Evolutionary conservation across 768 basidiomycete genomes (phyloP).

Genomic region (Leccinum subtestaceum): DNA sequence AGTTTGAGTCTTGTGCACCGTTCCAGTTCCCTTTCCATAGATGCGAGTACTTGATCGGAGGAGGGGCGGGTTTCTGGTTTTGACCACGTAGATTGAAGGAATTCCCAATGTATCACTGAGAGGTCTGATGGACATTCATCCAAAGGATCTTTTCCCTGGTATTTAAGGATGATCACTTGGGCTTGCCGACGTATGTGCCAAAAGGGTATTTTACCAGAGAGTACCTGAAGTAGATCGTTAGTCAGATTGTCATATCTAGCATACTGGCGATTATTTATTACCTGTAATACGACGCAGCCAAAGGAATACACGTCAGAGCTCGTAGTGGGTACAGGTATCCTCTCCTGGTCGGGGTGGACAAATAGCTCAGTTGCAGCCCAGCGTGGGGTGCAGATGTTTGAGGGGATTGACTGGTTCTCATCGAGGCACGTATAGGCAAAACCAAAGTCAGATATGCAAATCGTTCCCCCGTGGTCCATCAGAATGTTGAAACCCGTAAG

Average conservation of each 20-base stretch:
- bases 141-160: slow-evolving; percentile 13
- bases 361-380: slow-evolving; percentile 16
- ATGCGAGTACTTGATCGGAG: slow-evolving; percentile 4
- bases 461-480: slow-evolving; percentile 2
- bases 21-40: slow-evolving; percentile 4
- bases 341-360: slow-evolving; percentile 9
- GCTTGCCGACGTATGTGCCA: slow-evolving; percentile 6
- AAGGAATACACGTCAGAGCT: slow-evolving; percentile 12
- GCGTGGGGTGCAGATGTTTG: slow-evolving; percentile 5
- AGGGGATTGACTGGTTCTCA: not conserved
- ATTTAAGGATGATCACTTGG: slow-evolving; percentile 17
- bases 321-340: slow-evolving; percentile 3
- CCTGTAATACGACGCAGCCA: slow-evolving; percentile 14
- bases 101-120: slow-evolving; percentile 3
- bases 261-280: not conserved
- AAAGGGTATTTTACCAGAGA: slow-evolving; percentile 13
- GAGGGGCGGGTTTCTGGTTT: slow-evolving; percentile 11
- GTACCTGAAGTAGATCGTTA: slow-evolving; percentile 5
- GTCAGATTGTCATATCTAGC: not conserved
- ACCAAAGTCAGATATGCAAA: slow-evolving; percentile 16
- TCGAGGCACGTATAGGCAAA: slow-evolving; percentile 5
- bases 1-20: not conserved
- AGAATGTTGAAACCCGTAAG: slow-evolving; percentile 16
- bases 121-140: slow-evolving; percentile 10
- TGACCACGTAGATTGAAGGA: slow-evolving; percentile 15